These are phyloP conservation scores for Aspergillus funiculosus DNA, from an alignment of 495 filamentous ascomycete species.

Conservation along the genomic window DNA sequence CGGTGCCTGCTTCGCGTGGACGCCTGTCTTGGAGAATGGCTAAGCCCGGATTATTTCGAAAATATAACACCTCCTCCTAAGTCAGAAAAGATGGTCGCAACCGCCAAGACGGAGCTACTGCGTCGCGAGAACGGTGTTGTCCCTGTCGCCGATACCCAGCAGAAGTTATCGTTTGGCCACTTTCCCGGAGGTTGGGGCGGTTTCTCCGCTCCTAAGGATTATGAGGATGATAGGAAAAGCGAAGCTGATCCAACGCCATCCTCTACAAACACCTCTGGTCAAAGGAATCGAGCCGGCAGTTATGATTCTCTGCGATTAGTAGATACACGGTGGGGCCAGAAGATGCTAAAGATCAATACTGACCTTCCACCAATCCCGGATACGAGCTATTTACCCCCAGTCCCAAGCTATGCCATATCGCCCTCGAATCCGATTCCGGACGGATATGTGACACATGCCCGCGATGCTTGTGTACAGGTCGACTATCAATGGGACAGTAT, in stretches of 20 bases:
- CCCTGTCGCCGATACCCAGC: constrained; percentile 21
- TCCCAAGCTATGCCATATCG: constrained; percentile 79
- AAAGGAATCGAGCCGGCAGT: constrained; percentile 32
- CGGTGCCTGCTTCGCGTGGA: constrained; percentile 64
- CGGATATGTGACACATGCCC: constrained; percentile 88
- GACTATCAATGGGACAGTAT: constrained; percentile 97
- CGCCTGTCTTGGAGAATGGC: constrained; percentile 92
- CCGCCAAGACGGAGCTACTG: constrained; percentile 78
- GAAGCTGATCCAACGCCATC: constrained; percentile 20
- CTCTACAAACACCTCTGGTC: constrained; percentile 2
- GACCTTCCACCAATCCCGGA: constrained; percentile 24
- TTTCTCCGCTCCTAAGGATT: constrained; percentile 19
- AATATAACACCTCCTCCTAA: constrained; percentile 83
- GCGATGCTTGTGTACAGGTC: constrained; percentile 75
- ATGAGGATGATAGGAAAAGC: constrained; percentile 24
- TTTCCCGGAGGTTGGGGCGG: constrained; percentile 62
- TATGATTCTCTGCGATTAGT: constrained; percentile 21
- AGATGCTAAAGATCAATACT: constrained; percentile 29
- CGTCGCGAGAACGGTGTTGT: constrained; percentile 53
- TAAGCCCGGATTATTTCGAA: constrained; percentile 87
- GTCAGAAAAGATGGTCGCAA: constrained; percentile 77
- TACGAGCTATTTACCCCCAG: constrained; percentile 62
- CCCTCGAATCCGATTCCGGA: constrained; percentile 71
- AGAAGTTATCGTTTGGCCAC: constrained; percentile 33
- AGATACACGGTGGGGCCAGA: constrained; percentile 14